Base-by-base conservation (phyloP, 495 filamentous ascomycete genomes). In the Gamarada debralockiae region DNA sequence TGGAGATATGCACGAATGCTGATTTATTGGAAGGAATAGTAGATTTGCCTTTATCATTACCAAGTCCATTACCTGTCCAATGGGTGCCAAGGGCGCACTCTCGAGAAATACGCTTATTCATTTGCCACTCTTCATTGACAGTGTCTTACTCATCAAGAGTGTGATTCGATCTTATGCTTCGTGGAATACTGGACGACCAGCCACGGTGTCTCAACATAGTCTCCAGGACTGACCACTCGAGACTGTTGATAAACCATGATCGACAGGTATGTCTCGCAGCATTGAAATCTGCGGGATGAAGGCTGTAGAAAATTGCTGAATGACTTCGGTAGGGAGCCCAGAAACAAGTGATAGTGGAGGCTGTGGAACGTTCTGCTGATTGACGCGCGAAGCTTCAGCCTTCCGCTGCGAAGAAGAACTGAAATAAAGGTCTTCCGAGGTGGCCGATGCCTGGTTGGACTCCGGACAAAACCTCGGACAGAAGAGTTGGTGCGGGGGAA, bases 191-290 rank as follows among this genome's bases (percentile, higher is more conserved):
- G 29, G 27, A 55, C 13, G 70, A 82, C 78, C 76, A 88, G n/a
- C 77, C 86, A 40, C 73, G 83, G 23, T 71, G 67, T 55, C 73
- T 78, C 27, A 83, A 63, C 78, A 78, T 82, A 22, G 43, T 57
- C 5, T 70, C 64, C 20, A 89, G 67, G 7, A 89, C 57, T 0
- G 56, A 63, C 33, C 61, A 58, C 22, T 84, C 68, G n/a, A 89
- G 67, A 36, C 83, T 82, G 29, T 76, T 74, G 13, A 75, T 70
- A 73, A 85, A 81, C 86, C 85, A 90, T 42, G 70, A 70, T 41
- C 75, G 77, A 56, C 86, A 89, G 8, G 78, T 77, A 47, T 80
- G 77, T 41, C 86, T 73, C 12, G 85, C 83, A 55, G 80, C 73
- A 58, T 89, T 74, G 60, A 89, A 88, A 57, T 85, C 82, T 4